These are phyloP conservation scores for Pseudisothecium myosuroides DNA, from an alignment of 225 moss, liverwort and hornwort species.

Conservation along the genomic window DNA sequence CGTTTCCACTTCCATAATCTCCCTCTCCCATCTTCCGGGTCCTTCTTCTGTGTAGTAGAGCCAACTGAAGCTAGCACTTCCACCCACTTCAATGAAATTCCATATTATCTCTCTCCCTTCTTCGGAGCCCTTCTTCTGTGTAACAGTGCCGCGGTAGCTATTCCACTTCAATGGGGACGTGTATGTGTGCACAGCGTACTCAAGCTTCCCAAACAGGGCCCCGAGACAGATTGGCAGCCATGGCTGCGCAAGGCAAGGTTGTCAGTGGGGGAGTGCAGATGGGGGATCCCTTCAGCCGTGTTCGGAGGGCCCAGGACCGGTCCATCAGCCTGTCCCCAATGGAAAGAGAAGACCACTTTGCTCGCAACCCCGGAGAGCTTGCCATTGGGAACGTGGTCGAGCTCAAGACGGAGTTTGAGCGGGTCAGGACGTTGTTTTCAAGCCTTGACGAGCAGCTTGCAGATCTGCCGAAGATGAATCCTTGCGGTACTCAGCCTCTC, in stretches of 20 bases:
- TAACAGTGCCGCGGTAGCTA: background rate
- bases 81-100: background rate
- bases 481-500: conserved; percentile 33
- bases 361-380: conserved; percentile 10
- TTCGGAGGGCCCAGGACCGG: background rate
- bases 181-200: conserved; percentile 2
- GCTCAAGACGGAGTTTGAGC: conserved; percentile 62
- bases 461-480: conserved; percentile 68
- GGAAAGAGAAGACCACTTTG: conserved; percentile 10
- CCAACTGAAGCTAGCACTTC: background rate
- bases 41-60: no score
- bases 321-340: conserved; percentile 19
- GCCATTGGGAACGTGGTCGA: conserved; percentile 16
- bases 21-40: no score
- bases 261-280: background rate
- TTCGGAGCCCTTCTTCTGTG: background rate
- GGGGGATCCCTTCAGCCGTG: conserved; percentile 2
- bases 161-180: background rate
- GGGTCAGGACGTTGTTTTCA: conserved; percentile 28
- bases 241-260: conserved; percentile 9
- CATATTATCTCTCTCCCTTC: background rate
- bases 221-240: background rate
- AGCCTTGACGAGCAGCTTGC: conserved; percentile 45
- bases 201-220: conserved; percentile 8
- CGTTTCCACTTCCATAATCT: background rate